phyloP scores from a whole-genome alignment of 768 basidiomycete genomes.

The Chiua virens region DNA sequence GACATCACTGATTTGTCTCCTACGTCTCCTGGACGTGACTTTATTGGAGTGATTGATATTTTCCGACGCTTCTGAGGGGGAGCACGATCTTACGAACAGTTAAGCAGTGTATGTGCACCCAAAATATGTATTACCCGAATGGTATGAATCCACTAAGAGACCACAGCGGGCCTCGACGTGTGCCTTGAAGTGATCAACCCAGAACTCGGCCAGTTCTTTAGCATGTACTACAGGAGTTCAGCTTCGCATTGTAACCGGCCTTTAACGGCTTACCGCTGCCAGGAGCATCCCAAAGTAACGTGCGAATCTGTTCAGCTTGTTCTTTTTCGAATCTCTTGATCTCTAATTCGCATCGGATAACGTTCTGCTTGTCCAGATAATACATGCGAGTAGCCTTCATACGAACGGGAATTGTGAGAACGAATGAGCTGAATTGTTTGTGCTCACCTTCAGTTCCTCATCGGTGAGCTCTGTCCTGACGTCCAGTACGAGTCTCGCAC shows the following conservation, averaged over 20 bases:
- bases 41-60: conserved; percentile 18
- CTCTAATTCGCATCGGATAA: conserved; percentile 49
- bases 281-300: conserved; percentile 68
- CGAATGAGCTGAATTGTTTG: background rate
- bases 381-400: conserved; percentile 58
- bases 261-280: conserved; percentile 50
- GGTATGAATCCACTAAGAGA: conserved; percentile 6
- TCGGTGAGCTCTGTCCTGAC: conserved; percentile 78
- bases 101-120: background rate
- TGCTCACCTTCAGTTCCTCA: conserved; percentile 69
- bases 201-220: conserved; percentile 67
- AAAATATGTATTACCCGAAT: conserved; percentile 9
- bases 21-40: background rate
- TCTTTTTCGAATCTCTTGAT: conserved; percentile 58
- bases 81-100: conserved; percentile 33
- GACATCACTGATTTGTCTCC: background rate
- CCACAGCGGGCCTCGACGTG: conserved; percentile 64
- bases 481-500: conserved; percentile 60
- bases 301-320: conserved; percentile 51
- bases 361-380: conserved; percentile 64
- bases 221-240: conserved; percentile 53
- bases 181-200: conserved; percentile 69
- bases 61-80: conserved; percentile 52
- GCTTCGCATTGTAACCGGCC: background rate
- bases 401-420: background rate